These are phyloP conservation scores for Aplosporella prunicola DNA, from an alignment of 2,329 filamentous ascomycete genomes.

Conservation along the genomic window DNA sequence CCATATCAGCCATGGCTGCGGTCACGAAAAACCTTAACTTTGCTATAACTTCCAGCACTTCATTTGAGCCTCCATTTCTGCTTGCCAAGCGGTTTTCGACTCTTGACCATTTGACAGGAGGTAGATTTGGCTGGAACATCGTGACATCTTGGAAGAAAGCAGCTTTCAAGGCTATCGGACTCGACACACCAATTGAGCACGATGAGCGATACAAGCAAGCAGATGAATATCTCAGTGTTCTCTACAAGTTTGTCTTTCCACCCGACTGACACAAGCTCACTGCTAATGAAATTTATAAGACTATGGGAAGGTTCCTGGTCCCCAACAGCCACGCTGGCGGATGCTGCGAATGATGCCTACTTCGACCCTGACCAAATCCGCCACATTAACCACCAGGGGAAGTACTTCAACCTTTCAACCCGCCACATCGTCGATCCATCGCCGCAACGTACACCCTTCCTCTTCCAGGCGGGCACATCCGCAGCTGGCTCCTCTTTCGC, in stretches of 20 bases:
- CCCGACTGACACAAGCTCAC: conserved; percentile 26
- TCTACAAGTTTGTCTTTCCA: conserved; percentile 53
- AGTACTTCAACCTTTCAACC: conserved; percentile 41
- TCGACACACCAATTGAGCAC: conserved; percentile 49
- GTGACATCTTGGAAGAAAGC: conserved; percentile 56
- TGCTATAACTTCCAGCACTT: conserved; percentile 53
- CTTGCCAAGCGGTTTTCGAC: conserved; percentile 54
- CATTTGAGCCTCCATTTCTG: conserved; percentile 53
- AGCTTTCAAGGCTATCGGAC: conserved; percentile 53
- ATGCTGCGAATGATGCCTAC: conserved; percentile 47
- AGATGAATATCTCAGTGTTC: conserved; percentile 51
- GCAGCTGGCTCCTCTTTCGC: conserved; percentile 49
- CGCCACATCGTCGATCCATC: conserved; percentile 36
- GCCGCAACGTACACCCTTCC: conserved; percentile 31
- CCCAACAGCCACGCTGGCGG: conserved; percentile 46
- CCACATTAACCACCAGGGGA: conserved; percentile 51
- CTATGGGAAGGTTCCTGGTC: conserved; percentile 47
- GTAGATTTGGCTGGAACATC: conserved; percentile 57
- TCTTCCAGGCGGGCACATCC: conserved; percentile 50
- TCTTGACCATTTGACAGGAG: conserved; percentile 52
- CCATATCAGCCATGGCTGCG: conserved; percentile 56
- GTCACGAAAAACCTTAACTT: conserved; percentile 56
- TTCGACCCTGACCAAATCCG: conserved; percentile 50
- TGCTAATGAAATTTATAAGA: too few species aligned
- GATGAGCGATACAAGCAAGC: conserved; percentile 53